A percentile compares a stretch with the other conserved stretches of the same genome.
Evolutionary conservation across 768 basidiomycete genomes (phyloP).

Genomic region (Hericium erinaceus): DNA sequence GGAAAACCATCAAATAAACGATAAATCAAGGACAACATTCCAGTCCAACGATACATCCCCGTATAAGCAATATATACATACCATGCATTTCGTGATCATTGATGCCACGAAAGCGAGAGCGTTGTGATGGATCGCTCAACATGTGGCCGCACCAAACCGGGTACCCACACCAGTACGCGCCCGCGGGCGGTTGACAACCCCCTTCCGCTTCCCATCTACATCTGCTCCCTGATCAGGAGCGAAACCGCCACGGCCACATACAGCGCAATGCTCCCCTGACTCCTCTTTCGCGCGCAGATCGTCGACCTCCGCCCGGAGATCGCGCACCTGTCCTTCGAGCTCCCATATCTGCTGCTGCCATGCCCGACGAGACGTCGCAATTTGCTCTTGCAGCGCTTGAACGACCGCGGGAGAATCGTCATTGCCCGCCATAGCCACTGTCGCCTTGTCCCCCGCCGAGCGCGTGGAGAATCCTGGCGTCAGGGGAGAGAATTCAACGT

Average conservation of each 20-base stretch:
- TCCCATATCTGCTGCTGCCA: constrained; percentile 74
- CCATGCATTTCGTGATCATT: neutral
- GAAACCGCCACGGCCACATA: constrained; percentile 46
- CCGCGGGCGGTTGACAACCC: constrained; percentile 55
- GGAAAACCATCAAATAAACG: neutral
- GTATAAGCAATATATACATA: neutral
- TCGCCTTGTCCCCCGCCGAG: constrained; percentile 22
- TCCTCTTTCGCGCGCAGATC: constrained; percentile 34
- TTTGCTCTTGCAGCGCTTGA: constrained; percentile 51
- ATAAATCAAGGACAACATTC: neutral
- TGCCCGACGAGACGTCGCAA: constrained; percentile 43
- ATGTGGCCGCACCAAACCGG: constrained; percentile 48
- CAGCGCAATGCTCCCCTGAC: constrained; percentile 39
- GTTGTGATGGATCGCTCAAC: too few relatives aligned
- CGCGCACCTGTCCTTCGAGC: constrained; percentile 62
- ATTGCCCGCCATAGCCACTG: constrained; percentile 16
- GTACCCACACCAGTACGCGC: constrained; percentile 57
- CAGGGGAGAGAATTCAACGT: constrained; percentile 27
- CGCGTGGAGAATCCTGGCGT: constrained; percentile 26
- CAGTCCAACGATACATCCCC: neutral
- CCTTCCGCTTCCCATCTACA: neutral
- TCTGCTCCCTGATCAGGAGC: neutral
- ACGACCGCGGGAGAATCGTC: constrained; percentile 40
- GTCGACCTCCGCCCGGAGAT: constrained; percentile 62
- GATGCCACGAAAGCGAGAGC: too few relatives aligned